Base-by-base conservation (phyloP, 1,139 yeast genomes). In the Saccharomyces hybrid region DNA sequence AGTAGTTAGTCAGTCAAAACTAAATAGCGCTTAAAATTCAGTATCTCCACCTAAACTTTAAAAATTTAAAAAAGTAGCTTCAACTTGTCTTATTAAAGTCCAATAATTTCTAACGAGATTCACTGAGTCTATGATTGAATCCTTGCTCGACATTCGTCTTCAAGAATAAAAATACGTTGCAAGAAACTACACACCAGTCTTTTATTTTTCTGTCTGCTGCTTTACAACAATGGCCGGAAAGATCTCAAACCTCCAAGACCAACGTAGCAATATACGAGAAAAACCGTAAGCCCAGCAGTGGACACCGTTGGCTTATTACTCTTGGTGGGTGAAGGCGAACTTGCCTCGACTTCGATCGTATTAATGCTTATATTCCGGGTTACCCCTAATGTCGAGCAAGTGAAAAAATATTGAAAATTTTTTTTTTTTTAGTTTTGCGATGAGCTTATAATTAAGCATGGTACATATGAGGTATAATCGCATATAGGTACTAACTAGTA, bases 361-460 rank as follows among this genome's bases (percentile, higher is more conserved):
- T 20, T 31, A 31, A 31, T 31, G 34, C 34, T 31, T 31, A 1
- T 13, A 31, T 31, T 31, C 34, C 34, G 34, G 34, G 34, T 31
- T 31, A 31, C 34, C 34, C 1, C 5, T 13, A 30, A 30, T 31
- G 34, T 31, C 34, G 34, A 31, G 34, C 34, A 31, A 31, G 34
- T 31, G 53, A 46, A 47, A 30, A 51, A 51, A 9, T 14, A 27
- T 26, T 25, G 53, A 51, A 51, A 47, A 51, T 38, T 51, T 51
- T 38, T 51, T 30, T 30, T 20, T 28, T 20, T 20, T 20, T 20
- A 20, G 23, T 20, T 20, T 20, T 20, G 23, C 23, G 23, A 20
- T 20, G 23, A 6, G 57, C 57, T 26, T 54, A 53, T n/a, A 31
- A 31, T 31, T 31, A 13, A 31, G 2, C 34, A 13, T 31, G 34